phyloP scores from a whole-genome alignment of 495 filamentous ascomycete genomes.

The Chlorociboria aeruginascens region DNA sequence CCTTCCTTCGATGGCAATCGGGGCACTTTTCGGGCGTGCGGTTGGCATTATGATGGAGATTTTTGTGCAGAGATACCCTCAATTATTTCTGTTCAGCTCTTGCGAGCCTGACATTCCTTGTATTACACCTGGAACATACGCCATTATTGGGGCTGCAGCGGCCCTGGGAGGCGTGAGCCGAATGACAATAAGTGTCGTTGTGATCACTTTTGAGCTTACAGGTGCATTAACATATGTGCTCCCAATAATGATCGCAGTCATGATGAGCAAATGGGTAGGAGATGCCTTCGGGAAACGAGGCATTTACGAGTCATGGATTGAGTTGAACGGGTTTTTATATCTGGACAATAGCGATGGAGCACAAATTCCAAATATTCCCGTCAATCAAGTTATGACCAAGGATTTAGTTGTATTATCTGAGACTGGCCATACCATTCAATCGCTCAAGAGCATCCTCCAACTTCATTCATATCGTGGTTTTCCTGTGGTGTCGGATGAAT shows the following conservation, averaged over 20 bases:
- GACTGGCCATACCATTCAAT: constrained; percentile 73
- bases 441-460: constrained; percentile 53
- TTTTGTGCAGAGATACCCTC: constrained; percentile 70
- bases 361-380: constrained; percentile 69
- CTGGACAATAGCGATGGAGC: constrained; percentile 87
- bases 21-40: constrained; percentile 83
- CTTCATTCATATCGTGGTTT: constrained; percentile 80
- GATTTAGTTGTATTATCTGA: constrained; percentile 83
- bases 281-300: constrained; percentile 89
- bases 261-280: constrained; percentile 96
- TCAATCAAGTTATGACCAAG: constrained; percentile 84
- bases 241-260: constrained; percentile 99
- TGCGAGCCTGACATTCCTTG: constrained; percentile 86
- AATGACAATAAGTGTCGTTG: constrained; percentile 94
- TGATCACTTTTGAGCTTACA: constrained; percentile 98
- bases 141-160: constrained; percentile 93
- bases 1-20: constrained; percentile 93
- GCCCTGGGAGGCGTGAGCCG: constrained; percentile 92
- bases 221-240: constrained; percentile 93
- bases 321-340: constrained; percentile 91
- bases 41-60: constrained; percentile 81
- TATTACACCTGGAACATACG: constrained; percentile 89
- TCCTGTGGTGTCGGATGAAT: constrained; percentile 74
- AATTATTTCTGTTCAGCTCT: constrained; percentile 60
- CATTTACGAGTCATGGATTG: constrained; percentile 98